Conservation (phyloP, 371 early-diverging fungal genomes). For the Mucor ambiguus region DNA sequence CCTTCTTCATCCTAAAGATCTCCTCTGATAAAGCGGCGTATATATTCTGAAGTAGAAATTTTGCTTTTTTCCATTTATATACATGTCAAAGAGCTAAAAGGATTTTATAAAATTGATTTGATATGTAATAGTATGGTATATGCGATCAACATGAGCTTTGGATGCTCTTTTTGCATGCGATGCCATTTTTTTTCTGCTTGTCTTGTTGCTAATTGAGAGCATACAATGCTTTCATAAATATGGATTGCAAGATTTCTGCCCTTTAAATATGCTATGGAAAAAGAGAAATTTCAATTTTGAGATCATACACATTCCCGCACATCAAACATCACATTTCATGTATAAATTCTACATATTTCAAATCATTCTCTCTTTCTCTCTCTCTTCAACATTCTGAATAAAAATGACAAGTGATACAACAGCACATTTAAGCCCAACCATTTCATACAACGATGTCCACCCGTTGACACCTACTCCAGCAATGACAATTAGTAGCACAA, state of each 20-base stretch:
- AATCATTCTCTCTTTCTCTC: constrained; percentile 5
- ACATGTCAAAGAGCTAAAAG: too few relatives aligned
- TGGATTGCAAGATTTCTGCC: constrained; percentile 9
- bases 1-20: background rate
- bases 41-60: background rate
- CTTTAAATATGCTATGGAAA: constrained; percentile 8
- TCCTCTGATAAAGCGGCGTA: background rate
- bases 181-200: background rate
- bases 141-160: background rate
- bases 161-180: background rate
- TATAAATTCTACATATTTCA: constrained; percentile 11
- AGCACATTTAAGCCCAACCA: background rate
- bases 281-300: constrained; percentile 18
- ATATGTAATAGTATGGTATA: background rate
- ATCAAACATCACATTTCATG: constrained; percentile 3
- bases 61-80: background rate
- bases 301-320: constrained; percentile 25
- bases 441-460: background rate
- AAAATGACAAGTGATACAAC: constrained; percentile 9
- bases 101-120: background rate
- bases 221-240: background rate
- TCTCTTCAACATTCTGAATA: constrained; percentile 1
- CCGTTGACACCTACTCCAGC: constrained; percentile 10
- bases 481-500: constrained; percentile 24
- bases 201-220: background rate